Evolutionary conservation across 164 flowering plant genomes (phyloP).

Genomic region (Aristolochia fimbriata): DNA sequence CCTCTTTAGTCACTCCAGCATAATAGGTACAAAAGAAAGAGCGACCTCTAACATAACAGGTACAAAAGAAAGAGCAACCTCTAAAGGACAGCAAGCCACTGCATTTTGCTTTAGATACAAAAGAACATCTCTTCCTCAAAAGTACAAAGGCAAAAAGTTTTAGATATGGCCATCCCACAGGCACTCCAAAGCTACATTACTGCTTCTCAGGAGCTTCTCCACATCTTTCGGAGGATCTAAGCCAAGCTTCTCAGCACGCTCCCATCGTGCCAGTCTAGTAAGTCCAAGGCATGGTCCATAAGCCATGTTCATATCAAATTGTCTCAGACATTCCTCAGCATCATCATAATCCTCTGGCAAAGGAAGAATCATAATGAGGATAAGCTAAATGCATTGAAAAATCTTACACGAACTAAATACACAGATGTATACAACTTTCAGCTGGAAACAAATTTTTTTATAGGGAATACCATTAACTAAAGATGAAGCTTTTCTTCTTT

Average conservation of each 20-base stretch:
- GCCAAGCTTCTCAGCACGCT: constrained; percentile 58
- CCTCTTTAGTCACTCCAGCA: no score
- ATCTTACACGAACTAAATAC: no score
- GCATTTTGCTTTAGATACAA: constrained; percentile 4
- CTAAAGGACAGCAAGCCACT: constrained; percentile 24
- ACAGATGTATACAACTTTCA: no score
- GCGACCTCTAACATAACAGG: no score
- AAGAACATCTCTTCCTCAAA: neutral
- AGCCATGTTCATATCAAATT: constrained; percentile 77
- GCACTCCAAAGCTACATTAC: constrained; percentile 33
- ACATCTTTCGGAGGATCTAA: constrained; percentile 63
- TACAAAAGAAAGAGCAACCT: neutral
- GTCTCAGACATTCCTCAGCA: constrained; percentile 57
- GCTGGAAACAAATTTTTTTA: no score
- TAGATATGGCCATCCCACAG: constrained; percentile 72
- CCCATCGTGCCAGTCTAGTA: constrained; percentile 64
- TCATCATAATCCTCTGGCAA: constrained; percentile 32
- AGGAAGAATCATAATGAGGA: no score
- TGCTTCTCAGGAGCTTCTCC: constrained; percentile 27
- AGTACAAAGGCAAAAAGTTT: neutral
- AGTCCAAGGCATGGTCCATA: constrained; percentile 88
- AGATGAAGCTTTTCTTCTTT: no score
- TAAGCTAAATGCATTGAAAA: no score
- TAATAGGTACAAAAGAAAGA: no score
- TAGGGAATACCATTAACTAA: no score